Percentiles rank a stretch among this genome's conserved stretches.
phyloP scores from a whole-genome alignment of 164 flowering plant species.

The Macadamia tetraphylla region DNA sequence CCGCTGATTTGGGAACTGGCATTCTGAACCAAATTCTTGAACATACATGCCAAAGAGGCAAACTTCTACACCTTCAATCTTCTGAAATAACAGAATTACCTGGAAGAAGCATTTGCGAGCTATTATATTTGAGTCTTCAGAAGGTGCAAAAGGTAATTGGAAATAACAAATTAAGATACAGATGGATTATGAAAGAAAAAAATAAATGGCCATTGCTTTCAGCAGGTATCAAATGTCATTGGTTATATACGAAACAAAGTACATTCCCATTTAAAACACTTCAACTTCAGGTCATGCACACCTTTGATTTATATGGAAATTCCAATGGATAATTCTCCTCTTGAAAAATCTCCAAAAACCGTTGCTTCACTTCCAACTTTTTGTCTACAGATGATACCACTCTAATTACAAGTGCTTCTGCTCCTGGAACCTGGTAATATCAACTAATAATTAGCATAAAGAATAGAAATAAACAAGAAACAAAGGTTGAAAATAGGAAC shows the following conservation, averaged over 20 bases:
- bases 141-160: background rate
- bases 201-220: too few relatives aligned
- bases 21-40: slow-evolving; percentile 97
- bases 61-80: slow-evolving; percentile 99
- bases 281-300: slow-evolving; percentile 9
- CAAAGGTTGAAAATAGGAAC: too few relatives aligned
- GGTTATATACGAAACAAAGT: too few relatives aligned
- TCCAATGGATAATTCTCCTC: slow-evolving; percentile 91
- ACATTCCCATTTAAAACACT: too few relatives aligned
- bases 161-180: too few relatives aligned
- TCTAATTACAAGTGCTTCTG: slow-evolving; percentile 86
- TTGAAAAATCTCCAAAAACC: slow-evolving; percentile 87
- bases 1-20: slow-evolving; percentile 82
- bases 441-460: slow-evolving; percentile 7
- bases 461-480: background rate
- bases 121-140: background rate
- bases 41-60: slow-evolving; percentile 99
- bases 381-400: slow-evolving; percentile 99
- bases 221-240: too few relatives aligned
- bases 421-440: slow-evolving; percentile 72
- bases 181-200: too few relatives aligned
- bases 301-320: slow-evolving; percentile 96
- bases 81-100: slow-evolving; percentile 92
- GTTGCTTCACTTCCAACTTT: slow-evolving; percentile 90
- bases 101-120: slow-evolving; percentile 22